Evolutionary conservation across 2,329 filamentous ascomycete species (phyloP).

Genomic region (Karstenula rhodostoma): DNA sequence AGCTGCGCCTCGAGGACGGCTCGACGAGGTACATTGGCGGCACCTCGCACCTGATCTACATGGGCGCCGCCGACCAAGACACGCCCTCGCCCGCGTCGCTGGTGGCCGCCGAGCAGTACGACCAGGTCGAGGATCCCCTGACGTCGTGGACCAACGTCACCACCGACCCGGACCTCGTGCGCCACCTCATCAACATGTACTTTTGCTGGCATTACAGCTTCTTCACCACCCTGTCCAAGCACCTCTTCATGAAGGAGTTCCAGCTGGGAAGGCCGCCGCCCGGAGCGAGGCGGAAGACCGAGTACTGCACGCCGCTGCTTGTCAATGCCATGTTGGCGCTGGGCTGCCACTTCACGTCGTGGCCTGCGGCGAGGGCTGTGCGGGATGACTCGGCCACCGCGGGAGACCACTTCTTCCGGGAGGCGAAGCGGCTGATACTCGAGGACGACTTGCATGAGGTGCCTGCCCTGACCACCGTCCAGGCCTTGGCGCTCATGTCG

Average conservation of each 20-base stretch:
- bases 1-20: constrained; percentile 85
- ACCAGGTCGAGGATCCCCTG: constrained; percentile 71
- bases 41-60: constrained; percentile 90
- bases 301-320: constrained; percentile 86
- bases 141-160: constrained; percentile 90
- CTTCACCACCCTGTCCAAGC: constrained; percentile 89
- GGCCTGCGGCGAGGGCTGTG: constrained; percentile 73
- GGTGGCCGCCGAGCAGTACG: constrained; percentile 56
- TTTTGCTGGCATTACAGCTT: constrained; percentile 98
- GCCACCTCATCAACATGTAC: constrained; percentile 95
- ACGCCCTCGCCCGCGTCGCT: constrained; percentile 42
- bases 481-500: constrained; percentile 94
- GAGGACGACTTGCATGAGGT: constrained; percentile 94
- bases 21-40: constrained; percentile 91
- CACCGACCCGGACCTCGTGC: constrained; percentile 77
- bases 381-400: constrained; percentile 82
- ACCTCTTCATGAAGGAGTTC: constrained; percentile 87
- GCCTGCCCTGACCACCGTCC: constrained; percentile 86
- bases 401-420: constrained; percentile 94
- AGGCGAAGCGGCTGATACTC: constrained; percentile 87
- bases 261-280: constrained; percentile 70
- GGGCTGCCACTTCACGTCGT: constrained; percentile 90
- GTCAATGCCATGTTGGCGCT: constrained; percentile 94
- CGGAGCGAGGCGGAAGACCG: constrained; percentile 60
- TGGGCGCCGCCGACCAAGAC: constrained; percentile 53